Percentiles rank a stretch among this genome's conserved stretches.
These are phyloP conservation scores for Rosa multiflora DNA, from an alignment of 306 rosid genomes.

Conservation along the genomic window DNA sequence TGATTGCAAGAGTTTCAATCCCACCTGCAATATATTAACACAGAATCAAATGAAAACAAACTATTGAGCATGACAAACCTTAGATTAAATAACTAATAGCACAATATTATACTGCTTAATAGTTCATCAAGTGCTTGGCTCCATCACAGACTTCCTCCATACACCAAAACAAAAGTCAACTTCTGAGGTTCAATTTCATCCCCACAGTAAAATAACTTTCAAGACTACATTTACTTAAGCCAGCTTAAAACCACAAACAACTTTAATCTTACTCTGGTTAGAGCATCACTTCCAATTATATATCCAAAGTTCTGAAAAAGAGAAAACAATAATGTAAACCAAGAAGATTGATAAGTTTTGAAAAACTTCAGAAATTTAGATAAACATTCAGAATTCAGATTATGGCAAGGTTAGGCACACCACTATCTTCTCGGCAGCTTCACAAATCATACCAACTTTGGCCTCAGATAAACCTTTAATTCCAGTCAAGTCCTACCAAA, in stretches of 20 bases:
- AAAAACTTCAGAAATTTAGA: background rate
- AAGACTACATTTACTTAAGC: background rate
- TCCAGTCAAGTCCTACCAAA: conserved; percentile 69
- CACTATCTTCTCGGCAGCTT: conserved; percentile 96
- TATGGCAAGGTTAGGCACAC: conserved; percentile 36
- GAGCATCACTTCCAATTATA: conserved; percentile 83
- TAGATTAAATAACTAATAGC: conserved; percentile 10
- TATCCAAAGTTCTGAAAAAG: conserved; percentile 76
- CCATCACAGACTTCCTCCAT: conserved; percentile 81
- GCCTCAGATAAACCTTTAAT: conserved; percentile 96
- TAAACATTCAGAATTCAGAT: conserved; percentile 6
- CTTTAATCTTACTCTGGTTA: conserved; percentile 54
- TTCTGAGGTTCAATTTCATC: conserved; percentile 6
- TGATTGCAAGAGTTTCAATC: conserved; percentile 75
- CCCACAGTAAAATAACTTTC: no score
- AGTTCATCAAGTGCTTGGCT: conserved; percentile 95
- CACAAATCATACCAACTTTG: conserved; percentile 87
- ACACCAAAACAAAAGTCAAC: conserved; percentile 25
- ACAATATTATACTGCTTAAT: conserved; percentile 63
- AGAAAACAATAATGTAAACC: background rate
- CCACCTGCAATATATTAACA: conserved; percentile 54
- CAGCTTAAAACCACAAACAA: conserved; percentile 17
- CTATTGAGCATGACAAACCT: background rate
- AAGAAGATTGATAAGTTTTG: background rate
- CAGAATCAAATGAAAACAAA: background rate